phyloP scores from a whole-genome alignment of 2,329 filamentous ascomycete genomes.

The Xylariaceae sp. region DNA sequence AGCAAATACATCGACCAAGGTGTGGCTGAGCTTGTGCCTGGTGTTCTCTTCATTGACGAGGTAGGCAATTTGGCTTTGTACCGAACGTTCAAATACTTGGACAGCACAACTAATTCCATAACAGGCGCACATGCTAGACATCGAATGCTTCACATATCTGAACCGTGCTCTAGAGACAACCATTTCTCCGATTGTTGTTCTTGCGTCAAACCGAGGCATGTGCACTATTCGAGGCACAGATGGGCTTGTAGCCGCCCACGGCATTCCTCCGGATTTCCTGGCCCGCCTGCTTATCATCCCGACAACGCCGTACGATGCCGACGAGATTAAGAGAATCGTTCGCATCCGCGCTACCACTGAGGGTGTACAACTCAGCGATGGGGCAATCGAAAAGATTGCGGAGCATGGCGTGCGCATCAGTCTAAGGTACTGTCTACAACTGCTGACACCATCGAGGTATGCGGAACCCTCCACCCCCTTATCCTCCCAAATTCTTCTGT shows the following conservation, averaged over 20 bases:
- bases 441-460: constrained; percentile 78
- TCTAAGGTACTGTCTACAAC: constrained; percentile 86
- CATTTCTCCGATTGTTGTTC: constrained; percentile 94
- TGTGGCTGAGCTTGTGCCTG: constrained; percentile 94
- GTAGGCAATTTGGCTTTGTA: constrained; percentile 44
- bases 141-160: constrained; percentile 98
- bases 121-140: constrained; percentile 97
- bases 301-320: constrained; percentile 79
- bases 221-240: constrained; percentile 86
- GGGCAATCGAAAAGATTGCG: constrained; percentile 81
- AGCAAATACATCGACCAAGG: constrained; percentile 99
- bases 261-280: constrained; percentile 89
- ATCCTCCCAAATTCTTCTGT: constrained; percentile 8
- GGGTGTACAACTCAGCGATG: constrained; percentile 71
- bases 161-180: constrained; percentile 95
- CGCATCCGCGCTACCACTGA: constrained; percentile 79
- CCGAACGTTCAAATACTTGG: constrained; percentile 1
- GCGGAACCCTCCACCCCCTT: constrained; percentile 21
- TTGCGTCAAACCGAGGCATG: constrained; percentile 94
- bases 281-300: constrained; percentile 93
- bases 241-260: constrained; percentile 81
- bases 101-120: constrained; percentile 17
- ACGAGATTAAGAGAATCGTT: constrained; percentile 92
- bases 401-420: constrained; percentile 85
- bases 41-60: constrained; percentile 98